Evolutionary conservation across 2,329 filamentous ascomycete species (phyloP).

Genomic region (Alternaria dauci): DNA sequence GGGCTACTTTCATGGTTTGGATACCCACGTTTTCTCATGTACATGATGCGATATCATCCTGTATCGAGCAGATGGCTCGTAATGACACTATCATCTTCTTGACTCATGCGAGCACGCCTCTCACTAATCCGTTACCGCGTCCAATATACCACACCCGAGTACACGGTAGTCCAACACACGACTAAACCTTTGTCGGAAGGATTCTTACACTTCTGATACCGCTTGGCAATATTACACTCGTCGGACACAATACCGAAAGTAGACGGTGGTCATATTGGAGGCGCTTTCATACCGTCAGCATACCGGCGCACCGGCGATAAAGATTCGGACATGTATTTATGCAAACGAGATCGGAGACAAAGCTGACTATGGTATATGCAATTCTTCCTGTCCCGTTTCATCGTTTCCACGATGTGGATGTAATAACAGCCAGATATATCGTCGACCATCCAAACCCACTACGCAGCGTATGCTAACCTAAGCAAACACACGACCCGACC

Average conservation of each 20-base stretch:
- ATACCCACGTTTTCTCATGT: slow-evolving; percentile 2
- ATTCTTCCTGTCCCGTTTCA: background rate
- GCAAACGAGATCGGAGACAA: background rate
- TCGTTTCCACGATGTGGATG: background rate
- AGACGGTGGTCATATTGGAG: background rate
- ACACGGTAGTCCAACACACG: background rate
- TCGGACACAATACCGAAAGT: background rate
- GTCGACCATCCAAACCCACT: background rate
- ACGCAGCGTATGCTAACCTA: background rate
- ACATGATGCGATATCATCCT: background rate
- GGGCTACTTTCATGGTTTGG: background rate
- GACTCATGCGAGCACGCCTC: background rate
- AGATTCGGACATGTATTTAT: background rate
- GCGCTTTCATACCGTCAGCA: background rate
- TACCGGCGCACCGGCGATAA: background rate
- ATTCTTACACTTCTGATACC: background rate
- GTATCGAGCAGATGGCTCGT: background rate
- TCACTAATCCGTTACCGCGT: background rate
- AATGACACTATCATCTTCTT: background rate
- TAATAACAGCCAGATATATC: background rate
- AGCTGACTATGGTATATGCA: background rate
- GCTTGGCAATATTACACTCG: background rate
- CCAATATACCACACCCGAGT: background rate
- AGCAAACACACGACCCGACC: background rate
- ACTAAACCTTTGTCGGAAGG: background rate